These are phyloP conservation scores for Jaenimonas drosophilae DNA, from an alignment of 208 protist genomes.

Conservation along the genomic window DNA sequence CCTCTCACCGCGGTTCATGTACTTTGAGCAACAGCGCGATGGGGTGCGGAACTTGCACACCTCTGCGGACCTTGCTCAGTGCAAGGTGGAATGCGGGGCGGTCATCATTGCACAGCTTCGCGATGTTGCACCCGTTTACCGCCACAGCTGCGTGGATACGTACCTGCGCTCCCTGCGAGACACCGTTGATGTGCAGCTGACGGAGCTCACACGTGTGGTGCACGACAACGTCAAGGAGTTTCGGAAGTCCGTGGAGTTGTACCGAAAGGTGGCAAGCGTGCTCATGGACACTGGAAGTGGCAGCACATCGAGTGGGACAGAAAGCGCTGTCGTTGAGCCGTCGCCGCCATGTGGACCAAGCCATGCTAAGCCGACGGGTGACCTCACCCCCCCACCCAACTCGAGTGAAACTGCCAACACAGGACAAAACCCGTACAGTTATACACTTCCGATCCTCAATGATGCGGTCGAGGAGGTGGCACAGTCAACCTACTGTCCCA, in stretches of 20 bases:
- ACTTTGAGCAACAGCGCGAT: conserved; percentile 26
- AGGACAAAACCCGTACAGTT: no score
- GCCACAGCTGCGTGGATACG: conserved; percentile 14
- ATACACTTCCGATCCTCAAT: no score
- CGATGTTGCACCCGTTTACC: conserved; percentile 19
- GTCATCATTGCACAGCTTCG: conserved; percentile 46
- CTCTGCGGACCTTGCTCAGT: conserved; percentile 14
- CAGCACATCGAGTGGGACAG: no score
- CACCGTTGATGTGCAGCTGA: conserved; percentile 23
- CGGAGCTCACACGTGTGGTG: conserved; percentile 21
- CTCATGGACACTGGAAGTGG: no score
- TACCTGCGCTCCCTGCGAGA: conserved; percentile 21
- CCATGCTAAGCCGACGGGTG: no score
- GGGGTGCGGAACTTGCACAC: conserved; percentile 17
- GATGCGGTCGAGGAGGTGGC: no score
- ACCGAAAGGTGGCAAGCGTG: neutral
- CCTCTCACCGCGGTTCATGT: conserved; percentile 11
- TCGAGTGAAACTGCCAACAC: no score
- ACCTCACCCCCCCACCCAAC: no score
- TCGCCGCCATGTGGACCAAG: no score
- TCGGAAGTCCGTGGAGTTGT: conserved; percentile 10
- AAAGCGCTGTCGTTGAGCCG: no score
- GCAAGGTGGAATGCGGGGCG: conserved; percentile 11
- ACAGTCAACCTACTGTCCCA: no score
- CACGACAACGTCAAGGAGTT: conserved; percentile 19